These are phyloP conservation scores for Ensete ventricosum DNA, from an alignment of 176 grass and related monocot species.

Conservation along the genomic window DNA sequence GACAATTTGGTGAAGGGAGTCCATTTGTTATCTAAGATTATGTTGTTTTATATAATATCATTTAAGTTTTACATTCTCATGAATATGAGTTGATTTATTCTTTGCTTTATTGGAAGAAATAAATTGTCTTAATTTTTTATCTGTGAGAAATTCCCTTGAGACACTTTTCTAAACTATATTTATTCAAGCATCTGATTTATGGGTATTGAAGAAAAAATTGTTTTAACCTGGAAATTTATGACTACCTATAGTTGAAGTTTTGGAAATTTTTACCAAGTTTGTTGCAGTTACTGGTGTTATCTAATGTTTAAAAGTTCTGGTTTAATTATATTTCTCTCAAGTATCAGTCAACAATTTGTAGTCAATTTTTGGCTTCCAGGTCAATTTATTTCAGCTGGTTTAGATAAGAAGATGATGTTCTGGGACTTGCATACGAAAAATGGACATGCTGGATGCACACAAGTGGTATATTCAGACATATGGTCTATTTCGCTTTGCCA, in stretches of 20 bases:
- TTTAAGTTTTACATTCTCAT: no score
- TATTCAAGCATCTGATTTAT: neutral
- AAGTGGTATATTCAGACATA: conserved; percentile 33
- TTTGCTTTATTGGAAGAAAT: no score
- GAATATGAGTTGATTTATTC: no score
- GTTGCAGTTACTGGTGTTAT: neutral
- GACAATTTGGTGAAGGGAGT: no score
- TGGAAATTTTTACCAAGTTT: neutral
- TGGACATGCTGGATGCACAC: conserved; percentile 10
- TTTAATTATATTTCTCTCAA: neutral
- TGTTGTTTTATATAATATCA: no score
- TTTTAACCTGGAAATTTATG: neutral
- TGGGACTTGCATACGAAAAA: conserved; percentile 40
- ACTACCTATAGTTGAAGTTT: no score
- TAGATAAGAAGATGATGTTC: conserved; percentile 54
- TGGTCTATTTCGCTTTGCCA: conserved; percentile 51
- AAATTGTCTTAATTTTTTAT: no score
- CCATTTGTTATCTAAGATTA: no score
- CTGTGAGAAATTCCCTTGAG: neutral
- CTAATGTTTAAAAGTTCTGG: neutral
- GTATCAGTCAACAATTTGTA: neutral
- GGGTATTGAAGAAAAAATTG: neutral
- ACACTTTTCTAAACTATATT: neutral
- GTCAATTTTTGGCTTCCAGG: conserved; percentile 28
- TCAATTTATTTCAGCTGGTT: conserved; percentile 37